Conservation (phyloP, 768 basidiomycete genomes). For the Serpula lacrymans region DNA sequence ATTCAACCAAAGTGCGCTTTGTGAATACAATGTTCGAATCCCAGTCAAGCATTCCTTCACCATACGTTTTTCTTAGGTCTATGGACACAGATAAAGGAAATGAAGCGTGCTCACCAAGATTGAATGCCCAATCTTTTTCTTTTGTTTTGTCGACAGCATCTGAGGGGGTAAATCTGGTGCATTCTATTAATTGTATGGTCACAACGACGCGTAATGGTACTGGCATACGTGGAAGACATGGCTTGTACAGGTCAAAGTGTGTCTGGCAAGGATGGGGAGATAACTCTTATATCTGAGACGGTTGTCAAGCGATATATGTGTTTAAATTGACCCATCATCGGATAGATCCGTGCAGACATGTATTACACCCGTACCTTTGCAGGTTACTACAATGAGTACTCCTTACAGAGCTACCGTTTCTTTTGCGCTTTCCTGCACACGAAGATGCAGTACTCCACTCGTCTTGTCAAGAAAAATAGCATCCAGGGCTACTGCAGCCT, state of each 20-base stretch:
- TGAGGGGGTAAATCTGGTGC: slow-evolving; percentile 56
- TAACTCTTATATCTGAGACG: too few relatives aligned
- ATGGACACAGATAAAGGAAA: neutral
- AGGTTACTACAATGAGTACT: too few relatives aligned
- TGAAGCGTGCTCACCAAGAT: slow-evolving; percentile 46
- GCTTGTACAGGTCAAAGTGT: too few relatives aligned
- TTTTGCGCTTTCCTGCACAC: slow-evolving; percentile 4
- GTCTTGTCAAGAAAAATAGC: neutral
- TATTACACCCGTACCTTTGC: too few relatives aligned
- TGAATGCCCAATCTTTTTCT: slow-evolving; percentile 70
- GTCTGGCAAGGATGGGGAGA: too few relatives aligned
- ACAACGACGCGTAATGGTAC: too few relatives aligned
- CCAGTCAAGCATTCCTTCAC: slow-evolving; percentile 76
- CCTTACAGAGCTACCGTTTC: too few relatives aligned
- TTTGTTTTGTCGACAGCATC: slow-evolving; percentile 56
- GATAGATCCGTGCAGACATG: too few relatives aligned
- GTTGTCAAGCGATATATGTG: too few relatives aligned
- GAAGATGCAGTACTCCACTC: neutral
- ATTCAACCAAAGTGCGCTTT: slow-evolving; percentile 72
- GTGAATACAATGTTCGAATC: slow-evolving; percentile 75
- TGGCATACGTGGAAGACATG: too few relatives aligned
- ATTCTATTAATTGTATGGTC: too few relatives aligned
- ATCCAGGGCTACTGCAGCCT: slow-evolving; percentile 43
- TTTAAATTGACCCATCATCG: too few relatives aligned
- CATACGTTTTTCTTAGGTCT: neutral